These are phyloP conservation scores for Amanita pallidorosea DNA, from an alignment of 768 basidiomycete genomes.

Conservation along the genomic window DNA sequence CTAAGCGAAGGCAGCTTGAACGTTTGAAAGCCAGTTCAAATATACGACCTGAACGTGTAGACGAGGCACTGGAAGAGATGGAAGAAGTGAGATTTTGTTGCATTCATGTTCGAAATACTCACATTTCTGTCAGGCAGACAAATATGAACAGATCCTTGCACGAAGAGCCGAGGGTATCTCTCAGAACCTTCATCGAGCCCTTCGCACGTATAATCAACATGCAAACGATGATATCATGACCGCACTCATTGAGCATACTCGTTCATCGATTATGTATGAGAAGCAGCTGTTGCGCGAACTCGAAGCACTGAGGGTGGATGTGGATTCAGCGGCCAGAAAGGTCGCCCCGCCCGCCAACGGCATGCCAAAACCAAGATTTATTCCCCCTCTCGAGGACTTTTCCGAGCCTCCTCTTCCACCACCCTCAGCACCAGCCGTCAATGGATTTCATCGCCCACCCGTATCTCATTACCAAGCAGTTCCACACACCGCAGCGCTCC, in stretches of 20 bases:
- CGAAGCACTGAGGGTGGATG: constrained; percentile 72
- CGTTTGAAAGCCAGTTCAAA: constrained; percentile 77
- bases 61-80: constrained; percentile 86
- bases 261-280: constrained; percentile 88
- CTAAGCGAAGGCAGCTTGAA: constrained; percentile 87
- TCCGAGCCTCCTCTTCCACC: constrained; percentile 21
- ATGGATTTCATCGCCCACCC: constrained; percentile 20
- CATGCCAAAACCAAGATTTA: constrained; percentile 47
- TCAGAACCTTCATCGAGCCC: constrained; percentile 80
- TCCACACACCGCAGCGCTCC: constrained; percentile 20
- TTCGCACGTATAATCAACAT: constrained; percentile 74
- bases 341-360: constrained; percentile 35
- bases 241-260: constrained; percentile 86
- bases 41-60: constrained; percentile 77
- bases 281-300: constrained; percentile 80
- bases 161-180: constrained; percentile 90
- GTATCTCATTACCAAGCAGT: constrained; percentile 18
- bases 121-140: constrained; percentile 54
- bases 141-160: constrained; percentile 78
- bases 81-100: constrained; percentile 56
- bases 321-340: constrained; percentile 58
- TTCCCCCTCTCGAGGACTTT: constrained; percentile 59
- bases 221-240: constrained; percentile 88
- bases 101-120: constrained; percentile 3
- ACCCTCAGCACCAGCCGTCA: constrained; percentile 19